Conservation (phyloP, 352 stramenopile genomes). For the Phytophthora sp. region DNA sequence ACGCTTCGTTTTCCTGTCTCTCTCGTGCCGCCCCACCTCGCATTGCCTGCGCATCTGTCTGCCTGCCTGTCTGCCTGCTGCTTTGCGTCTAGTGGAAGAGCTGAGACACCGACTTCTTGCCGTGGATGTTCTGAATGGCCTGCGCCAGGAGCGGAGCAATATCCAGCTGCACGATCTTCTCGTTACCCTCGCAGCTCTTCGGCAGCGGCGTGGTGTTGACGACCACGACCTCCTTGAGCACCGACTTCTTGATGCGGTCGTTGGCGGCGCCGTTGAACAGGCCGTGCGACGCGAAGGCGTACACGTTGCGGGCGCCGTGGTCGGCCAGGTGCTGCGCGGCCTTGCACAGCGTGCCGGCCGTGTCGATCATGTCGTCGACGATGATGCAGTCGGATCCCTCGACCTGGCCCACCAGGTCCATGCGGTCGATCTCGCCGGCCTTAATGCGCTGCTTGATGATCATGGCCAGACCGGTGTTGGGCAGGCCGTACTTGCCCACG, state of each 20-base stretch:
- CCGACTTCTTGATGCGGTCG: constrained; percentile 90
- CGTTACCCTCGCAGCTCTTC: constrained; percentile 92
- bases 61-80: constrained; percentile 14
- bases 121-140: constrained; percentile 99
- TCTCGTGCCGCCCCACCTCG: constrained; percentile 2
- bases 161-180: constrained; percentile 98
- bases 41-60: constrained; percentile 19
- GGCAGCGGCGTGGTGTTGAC: constrained; percentile 90
- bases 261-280: constrained; percentile 95
- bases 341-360: constrained; percentile 98
- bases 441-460: constrained; percentile 99
- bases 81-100: constrained; percentile 96
- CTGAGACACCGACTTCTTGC: constrained; percentile 99
- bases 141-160: constrained; percentile 98
- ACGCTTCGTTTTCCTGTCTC: constrained; percentile 7
- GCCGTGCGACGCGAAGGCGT: constrained; percentile 99
- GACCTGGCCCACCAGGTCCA: constrained; percentile 99
- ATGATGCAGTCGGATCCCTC: constrained; percentile 99
- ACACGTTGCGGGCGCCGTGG: constrained; percentile 97
- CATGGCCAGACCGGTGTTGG: constrained; percentile 99
- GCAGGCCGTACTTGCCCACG: constrained; percentile 96
- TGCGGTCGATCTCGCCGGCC: constrained; percentile 97
- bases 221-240: constrained; percentile 91
- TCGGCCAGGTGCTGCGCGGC: constrained; percentile 96
- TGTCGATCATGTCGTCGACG: constrained; percentile 99